Evolutionary conservation across 2,329 filamentous ascomycete genomes (phyloP).

Genomic region (Acrocalymma vagum): DNA sequence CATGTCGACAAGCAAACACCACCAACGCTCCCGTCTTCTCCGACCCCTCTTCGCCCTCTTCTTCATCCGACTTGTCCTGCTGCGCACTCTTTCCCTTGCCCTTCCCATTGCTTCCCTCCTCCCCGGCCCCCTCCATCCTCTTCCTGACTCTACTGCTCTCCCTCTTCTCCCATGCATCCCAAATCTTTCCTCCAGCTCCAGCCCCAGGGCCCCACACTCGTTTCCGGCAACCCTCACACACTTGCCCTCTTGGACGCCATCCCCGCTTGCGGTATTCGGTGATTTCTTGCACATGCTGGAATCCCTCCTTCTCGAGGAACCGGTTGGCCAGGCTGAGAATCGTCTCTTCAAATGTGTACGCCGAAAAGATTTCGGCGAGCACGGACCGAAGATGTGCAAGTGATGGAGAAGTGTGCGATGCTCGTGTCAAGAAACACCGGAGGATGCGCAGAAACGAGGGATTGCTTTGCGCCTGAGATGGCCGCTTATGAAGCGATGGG

Average conservation of each 20-base stretch:
- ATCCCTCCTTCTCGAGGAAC: conserved; percentile 87
- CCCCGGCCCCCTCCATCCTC: conserved; percentile 46
- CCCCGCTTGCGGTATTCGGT: conserved; percentile 80
- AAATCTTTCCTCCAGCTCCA: conserved; percentile 76
- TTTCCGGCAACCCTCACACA: conserved; percentile 84
- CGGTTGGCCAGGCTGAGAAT: conserved; percentile 85
- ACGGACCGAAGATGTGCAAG: conserved; percentile 87
- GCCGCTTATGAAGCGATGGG: conserved; percentile 28
- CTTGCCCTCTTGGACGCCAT: conserved; percentile 87
- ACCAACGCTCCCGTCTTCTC: conserved; percentile 29
- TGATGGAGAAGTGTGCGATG: conserved; percentile 82
- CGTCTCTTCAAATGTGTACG: conserved; percentile 93
- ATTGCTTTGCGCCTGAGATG: conserved; percentile 57
- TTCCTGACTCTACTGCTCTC: conserved; percentile 53
- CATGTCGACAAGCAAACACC: conserved; percentile 51
- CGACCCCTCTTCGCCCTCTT: conserved; percentile 9
- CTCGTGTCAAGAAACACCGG: conserved; percentile 85
- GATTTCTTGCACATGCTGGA: conserved; percentile 80
- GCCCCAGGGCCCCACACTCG: conserved; percentile 91
- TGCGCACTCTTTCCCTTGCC: conserved; percentile 48
- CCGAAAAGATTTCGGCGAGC: conserved; percentile 88
- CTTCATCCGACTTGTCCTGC: conserved; percentile 24
- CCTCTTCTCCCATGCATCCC: conserved; percentile 79
- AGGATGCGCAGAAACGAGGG: conserved; percentile 88
- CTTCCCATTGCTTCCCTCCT: conserved; percentile 59